Evolutionary conservation across 176 grass and related monocot genomes (phyloP), one percentile per base, ranked within the genome.

Genomic region (Chloris gayana): DNA sequence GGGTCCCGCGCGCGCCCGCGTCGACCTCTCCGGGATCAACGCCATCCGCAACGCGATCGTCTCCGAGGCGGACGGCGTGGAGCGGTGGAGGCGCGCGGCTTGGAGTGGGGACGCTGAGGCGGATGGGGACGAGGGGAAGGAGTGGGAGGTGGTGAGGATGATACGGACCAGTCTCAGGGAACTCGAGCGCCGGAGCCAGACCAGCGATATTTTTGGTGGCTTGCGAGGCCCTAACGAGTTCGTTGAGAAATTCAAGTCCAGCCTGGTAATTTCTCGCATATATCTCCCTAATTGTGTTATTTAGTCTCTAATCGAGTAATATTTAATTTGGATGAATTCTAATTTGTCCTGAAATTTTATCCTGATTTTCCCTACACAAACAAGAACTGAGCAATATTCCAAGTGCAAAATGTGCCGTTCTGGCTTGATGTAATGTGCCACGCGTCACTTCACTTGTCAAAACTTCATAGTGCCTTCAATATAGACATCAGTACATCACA

Each of bases 171-270:
- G 88, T 21, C 64, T 92, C 67, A 93, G 87, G 78, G 86, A 91
- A 42, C 72, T 89, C 31, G 90, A 97, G 73, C 80, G 84, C 21
- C 89, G 91, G 56, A 93, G 88, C 78, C 88, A 90, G 50, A 79
- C 68, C 4, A 91, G 33, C 67, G 85, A 91, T 14, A 85, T 88
- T 62, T 84, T 91, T n/a, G 88, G 85, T 27, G 82, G 80, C 62
- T 41, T 90, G 42, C 85, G 72, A 44, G 69, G 77, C 33, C 77
- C 85, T 41, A 78, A 58, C 72, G 85, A 97, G 69, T 75, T 97
- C 44, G 83, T 93, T 5, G 80, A 93, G 69, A 97, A 93, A 87
- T 67, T 97, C 75, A 97, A 97, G 78, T 86, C 80, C 53, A 91
- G 83, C 80, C 69, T 93, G 88, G 89, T 96, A 92, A 78, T 77